Evolutionary conservation across 2,329 filamentous ascomycete species (phyloP).

Genomic region (Coniochaeta sp.): DNA sequence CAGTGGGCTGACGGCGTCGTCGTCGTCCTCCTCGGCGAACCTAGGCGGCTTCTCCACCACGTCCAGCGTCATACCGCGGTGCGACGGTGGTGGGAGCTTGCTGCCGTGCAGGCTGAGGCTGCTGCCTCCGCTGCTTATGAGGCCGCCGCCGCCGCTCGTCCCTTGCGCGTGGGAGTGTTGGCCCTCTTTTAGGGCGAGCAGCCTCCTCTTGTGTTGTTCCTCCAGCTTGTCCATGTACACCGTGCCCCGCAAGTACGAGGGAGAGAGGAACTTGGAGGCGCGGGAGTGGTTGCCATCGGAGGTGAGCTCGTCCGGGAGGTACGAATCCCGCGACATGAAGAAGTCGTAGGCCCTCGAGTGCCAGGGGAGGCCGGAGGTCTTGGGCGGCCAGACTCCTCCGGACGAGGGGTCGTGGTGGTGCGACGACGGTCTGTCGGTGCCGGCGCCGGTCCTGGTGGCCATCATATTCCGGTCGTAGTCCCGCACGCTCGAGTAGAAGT

Average conservation of each 20-base stretch:
- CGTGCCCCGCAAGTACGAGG: constrained; percentile 75
- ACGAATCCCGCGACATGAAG: constrained; percentile 27
- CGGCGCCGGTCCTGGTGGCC: background rate
- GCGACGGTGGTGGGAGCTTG: constrained; percentile 51
- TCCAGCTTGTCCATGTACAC: constrained; percentile 71
- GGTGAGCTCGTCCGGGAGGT: constrained; percentile 6
- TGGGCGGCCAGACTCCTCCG: constrained; percentile 13
- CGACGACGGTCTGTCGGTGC: background rate
- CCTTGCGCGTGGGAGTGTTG: constrained; percentile 23
- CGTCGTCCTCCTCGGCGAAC: constrained; percentile 42
- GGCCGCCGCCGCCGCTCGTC: constrained; percentile 5
- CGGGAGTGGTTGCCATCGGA: constrained; percentile 13
- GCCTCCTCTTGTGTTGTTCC: constrained; percentile 58
- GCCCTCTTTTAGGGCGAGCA: constrained; percentile 38
- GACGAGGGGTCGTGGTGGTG: background rate
- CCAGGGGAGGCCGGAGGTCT: constrained; percentile 29
- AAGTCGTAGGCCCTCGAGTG: constrained; percentile 48
- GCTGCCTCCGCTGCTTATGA: constrained; percentile 28
- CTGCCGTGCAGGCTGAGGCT: constrained; percentile 40
- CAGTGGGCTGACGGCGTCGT: constrained; percentile 51
- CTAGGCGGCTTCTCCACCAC: constrained; percentile 68
- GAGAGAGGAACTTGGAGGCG: constrained; percentile 61
- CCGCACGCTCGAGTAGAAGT: background rate
- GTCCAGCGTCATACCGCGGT: constrained; percentile 76
- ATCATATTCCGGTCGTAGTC: background rate